phyloP scores from a whole-genome alignment of 345 rosid genomes.

The Nephelium lappaceum region DNA sequence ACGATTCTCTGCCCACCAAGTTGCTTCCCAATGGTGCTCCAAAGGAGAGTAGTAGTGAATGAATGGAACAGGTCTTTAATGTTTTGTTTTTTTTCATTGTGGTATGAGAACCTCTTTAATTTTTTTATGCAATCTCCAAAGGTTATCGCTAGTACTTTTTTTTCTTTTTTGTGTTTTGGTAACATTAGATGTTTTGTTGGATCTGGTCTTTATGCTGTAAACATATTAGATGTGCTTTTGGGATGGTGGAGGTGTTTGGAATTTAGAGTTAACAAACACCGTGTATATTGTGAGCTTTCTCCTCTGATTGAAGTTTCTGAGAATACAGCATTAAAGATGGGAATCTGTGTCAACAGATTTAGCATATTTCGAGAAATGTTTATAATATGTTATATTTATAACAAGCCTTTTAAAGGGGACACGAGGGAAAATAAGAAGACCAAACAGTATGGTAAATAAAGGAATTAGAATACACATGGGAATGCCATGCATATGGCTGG shows the following conservation, averaged over 20 bases:
- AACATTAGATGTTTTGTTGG: neutral
- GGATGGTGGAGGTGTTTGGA: neutral
- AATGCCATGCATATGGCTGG: neutral
- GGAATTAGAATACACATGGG: neutral
- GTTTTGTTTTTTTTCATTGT: neutral
- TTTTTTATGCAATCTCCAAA: neutral
- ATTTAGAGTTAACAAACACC: neutral
- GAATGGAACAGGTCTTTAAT: slow-evolving; percentile 5
- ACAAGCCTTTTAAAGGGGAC: neutral
- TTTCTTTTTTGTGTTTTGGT: too few species aligned
- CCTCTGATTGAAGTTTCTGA: neutral
- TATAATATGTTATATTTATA: neutral
- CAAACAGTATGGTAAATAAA: neutral
- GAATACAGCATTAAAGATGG: neutral
- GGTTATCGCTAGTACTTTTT: neutral
- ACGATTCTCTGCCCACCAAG: slow-evolving; percentile 12
- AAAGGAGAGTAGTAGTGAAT: neutral
- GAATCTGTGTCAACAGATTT: neutral
- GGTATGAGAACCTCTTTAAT: neutral
- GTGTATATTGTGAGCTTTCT: neutral
- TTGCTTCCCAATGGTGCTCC: slow-evolving; percentile 31
- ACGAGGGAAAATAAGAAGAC: neutral
- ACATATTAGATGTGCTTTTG: neutral
- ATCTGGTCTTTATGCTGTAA: neutral
- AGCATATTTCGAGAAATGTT: neutral